Evolutionary conservation across 2,329 filamentous ascomycete genomes (phyloP).

Genomic region (Mycosphaerella sp.): DNA sequence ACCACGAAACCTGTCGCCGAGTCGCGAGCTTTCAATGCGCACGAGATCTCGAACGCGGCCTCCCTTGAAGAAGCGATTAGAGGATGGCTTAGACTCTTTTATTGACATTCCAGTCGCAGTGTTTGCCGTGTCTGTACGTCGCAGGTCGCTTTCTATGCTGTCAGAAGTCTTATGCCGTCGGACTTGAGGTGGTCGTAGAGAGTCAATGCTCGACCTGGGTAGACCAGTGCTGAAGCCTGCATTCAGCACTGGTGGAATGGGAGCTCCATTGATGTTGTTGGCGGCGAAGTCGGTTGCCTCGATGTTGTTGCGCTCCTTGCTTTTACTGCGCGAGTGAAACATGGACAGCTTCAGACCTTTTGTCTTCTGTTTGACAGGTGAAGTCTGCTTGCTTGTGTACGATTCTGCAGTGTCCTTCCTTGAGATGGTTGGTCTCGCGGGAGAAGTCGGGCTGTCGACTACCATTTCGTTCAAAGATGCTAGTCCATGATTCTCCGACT

Average conservation of each 20-base stretch:
- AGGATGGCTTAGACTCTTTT: slow-evolving; percentile 46
- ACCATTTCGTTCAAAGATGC: slow-evolving; percentile 16
- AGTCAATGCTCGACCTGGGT: slow-evolving; percentile 32
- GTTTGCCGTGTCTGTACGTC: slow-evolving; percentile 23
- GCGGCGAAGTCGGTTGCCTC: slow-evolving; percentile 31
- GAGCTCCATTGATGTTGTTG: slow-evolving; percentile 3
- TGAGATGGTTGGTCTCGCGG: slow-evolving; percentile 15
- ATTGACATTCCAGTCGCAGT: slow-evolving; percentile 10
- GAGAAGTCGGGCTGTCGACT: slow-evolving; percentile 15
- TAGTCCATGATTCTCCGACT: slow-evolving; percentile 13
- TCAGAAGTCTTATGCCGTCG: slow-evolving; percentile 38
- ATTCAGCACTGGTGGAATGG: slow-evolving; percentile 16
- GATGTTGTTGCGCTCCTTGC: slow-evolving; percentile 32
- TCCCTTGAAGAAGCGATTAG: slow-evolving; percentile 72
- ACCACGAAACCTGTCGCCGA: slow-evolving; percentile 56
- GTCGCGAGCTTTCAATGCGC: slow-evolving; percentile 56
- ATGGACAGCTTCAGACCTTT: slow-evolving; percentile 32
- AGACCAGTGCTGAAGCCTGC: slow-evolving; percentile 10
- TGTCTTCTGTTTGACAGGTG: slow-evolving; percentile 31
- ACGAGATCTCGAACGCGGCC: slow-evolving; percentile 68
- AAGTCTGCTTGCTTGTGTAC: slow-evolving; percentile 9
- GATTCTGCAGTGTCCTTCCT: slow-evolving; percentile 1
- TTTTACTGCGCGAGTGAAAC: slow-evolving; percentile 38
- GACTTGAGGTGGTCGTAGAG: slow-evolving; percentile 33
- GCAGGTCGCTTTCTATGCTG: slow-evolving; percentile 43